These are phyloP conservation scores for Xylaria sp. DNA, from an alignment of 2,329 filamentous ascomycete species.

Conservation along the genomic window DNA sequence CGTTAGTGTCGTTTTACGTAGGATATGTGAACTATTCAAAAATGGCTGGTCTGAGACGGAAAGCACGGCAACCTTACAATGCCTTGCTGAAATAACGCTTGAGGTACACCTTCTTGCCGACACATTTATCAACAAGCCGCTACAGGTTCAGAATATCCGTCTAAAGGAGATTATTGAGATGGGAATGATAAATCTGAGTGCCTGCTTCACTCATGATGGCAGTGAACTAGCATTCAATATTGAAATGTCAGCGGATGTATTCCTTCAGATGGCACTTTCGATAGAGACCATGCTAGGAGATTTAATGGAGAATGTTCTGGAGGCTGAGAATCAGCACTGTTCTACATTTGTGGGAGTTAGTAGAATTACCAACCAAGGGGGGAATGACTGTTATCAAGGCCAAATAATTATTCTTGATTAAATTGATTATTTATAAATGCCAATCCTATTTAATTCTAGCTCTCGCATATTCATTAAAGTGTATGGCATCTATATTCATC, in stretches of 20 bases:
- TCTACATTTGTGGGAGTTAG: too few relatives aligned
- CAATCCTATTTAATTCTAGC: too few relatives aligned
- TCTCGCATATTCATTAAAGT: too few relatives aligned
- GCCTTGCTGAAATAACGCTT: background rate
- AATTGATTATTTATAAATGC: too few relatives aligned
- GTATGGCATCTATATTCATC: too few relatives aligned
- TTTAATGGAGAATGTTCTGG: too few relatives aligned
- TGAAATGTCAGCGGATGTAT: conserved; percentile 13
- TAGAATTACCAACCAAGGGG: too few relatives aligned
- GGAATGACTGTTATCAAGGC: too few relatives aligned
- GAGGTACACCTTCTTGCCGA: background rate
- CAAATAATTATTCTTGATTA: too few relatives aligned
- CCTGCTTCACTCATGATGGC: background rate
- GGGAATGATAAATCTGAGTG: background rate
- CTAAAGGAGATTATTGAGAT: background rate
- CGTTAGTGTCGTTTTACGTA: conserved; percentile 15
- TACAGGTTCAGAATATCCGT: background rate
- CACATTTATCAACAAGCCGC: background rate
- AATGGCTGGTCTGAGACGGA: background rate
- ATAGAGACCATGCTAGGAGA: conserved; percentile 16
- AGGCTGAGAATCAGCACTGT: too few relatives aligned
- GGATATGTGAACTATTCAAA: background rate
- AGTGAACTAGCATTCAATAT: background rate
- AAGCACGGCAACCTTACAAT: background rate
- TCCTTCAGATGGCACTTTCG: conserved; percentile 23